Evolutionary conservation across 768 basidiomycete genomes (phyloP), one percentile per base, ranked within the genome.

Genomic region (Trametes gibbosa): DNA sequence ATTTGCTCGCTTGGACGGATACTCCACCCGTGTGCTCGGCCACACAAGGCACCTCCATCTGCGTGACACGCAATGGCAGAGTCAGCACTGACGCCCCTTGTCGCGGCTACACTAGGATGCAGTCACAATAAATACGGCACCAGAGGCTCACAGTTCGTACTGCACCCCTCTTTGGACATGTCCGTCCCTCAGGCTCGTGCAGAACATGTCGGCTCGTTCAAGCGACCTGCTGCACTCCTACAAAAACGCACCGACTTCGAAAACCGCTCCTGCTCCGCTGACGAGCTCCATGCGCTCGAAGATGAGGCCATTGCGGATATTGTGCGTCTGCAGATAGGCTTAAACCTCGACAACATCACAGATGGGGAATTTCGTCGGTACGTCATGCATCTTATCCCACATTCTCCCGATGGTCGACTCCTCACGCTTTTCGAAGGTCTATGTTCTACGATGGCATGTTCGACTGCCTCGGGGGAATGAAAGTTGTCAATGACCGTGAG

Each of bases 401-500:
- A 5, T 10, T 25, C 16, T 17, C 14, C 27, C 12, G 2, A 9
- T 17, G 7, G 41, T 13, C 25, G 2, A 21, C 23, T 14, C 12
- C 17, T 35, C 7, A 24, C 27, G 7, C 7, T 4, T 13, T 3
- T 10, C 17, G 9, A 65, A 85, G 84, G 63, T 73, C 73, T 25
- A 72, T 77, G 66, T 87, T 84, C 68, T 84, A 77, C 50, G 82
- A 87, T 40, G 85, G 85, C n/a, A 80, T 86, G 35, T 86, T 85
- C 69, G 79, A 87, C 62, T 81, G 78, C 50, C 69, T 89, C 32
- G 79, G 81, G 51, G 86, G 85, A 37, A 84, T 87, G 79, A 75
- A 73, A 39, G 71, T 68, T 50, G 71, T 83, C 45, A 77, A 79
- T 2, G 75, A 79, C 12, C 49, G 59, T 61, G 24, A 25, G 59